These are phyloP conservation scores for Aegilops sharonensis DNA, from an alignment of 176 grass and related monocot genomes.

Conservation along the genomic window DNA sequence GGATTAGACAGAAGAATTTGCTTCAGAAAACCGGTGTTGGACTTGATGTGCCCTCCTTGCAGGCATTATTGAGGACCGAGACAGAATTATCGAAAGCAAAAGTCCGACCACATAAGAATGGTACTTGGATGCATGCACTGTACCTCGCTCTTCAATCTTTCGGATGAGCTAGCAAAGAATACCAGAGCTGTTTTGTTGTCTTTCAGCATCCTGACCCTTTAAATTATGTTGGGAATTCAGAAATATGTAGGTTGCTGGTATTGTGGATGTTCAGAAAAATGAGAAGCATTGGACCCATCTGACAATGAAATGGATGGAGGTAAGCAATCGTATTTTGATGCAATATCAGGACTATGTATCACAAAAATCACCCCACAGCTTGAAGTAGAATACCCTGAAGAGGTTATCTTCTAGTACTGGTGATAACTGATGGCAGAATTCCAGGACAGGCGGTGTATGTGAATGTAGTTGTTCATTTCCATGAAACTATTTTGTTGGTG, in stretches of 20 bases:
- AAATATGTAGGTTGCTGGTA: neutral
- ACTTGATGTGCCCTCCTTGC: neutral
- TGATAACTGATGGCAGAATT: neutral
- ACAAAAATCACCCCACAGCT: neutral
- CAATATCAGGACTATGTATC: neutral
- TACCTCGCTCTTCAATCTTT: neutral
- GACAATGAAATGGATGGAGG: neutral
- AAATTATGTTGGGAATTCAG: neutral
- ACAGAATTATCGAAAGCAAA: conserved; percentile 1
- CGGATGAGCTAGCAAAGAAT: conserved; percentile 1
- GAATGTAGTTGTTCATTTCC: neutral
- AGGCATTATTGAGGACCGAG: neutral
- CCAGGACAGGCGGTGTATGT: neutral
- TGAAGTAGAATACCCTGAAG: neutral
- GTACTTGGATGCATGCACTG: neutral
- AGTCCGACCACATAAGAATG: neutral
- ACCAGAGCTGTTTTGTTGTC: neutral
- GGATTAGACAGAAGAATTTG: neutral
- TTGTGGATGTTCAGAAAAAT: neutral
- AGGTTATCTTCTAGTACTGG: neutral
- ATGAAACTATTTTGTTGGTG: neutral
- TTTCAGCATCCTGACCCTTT: neutral
- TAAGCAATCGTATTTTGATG: neutral
- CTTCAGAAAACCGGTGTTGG: neutral
- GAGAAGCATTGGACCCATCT: neutral